Evolutionary conservation across 495 filamentous ascomycete genomes (phyloP), one percentile per base, ranked within the genome.

Genomic region (Penicillium simplicissimum): DNA sequence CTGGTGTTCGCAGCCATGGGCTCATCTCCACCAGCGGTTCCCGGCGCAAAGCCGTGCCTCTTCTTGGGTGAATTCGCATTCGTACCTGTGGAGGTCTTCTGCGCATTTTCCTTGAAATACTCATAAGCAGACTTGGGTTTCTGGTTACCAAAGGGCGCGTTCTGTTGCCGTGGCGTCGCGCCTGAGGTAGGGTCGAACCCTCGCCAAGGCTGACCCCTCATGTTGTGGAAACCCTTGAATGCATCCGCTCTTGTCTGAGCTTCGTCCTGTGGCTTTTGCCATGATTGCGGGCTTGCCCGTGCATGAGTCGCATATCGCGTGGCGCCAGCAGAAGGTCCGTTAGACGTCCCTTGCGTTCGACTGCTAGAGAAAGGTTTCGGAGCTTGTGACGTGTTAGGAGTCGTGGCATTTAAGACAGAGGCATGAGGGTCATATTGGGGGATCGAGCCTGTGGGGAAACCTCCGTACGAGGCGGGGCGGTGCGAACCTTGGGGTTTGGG

Each of bases 191-290:
- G 78, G 62, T 79, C 76, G 58, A 79, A 81, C 9, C 67, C 62
- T 11, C 73, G 69, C 77, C 77, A 81, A 47, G 60, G 62, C 42
- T 67, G 65, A 23, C 74, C 77, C 67, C 82, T 84, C 86, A 93
- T 89, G n/a, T 84, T 82, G 63, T 89, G 82, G 79, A 89, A 95
- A 3, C 87, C 89, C 40, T 84, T 78, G 71, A 82, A 86, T 17
- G 82, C 82, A 65, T 88, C 82, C 6, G 79, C 79, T 55, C 84
- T 76, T 15, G 82, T 81, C 17, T 87, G 75, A n/a, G 77, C 71
- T 40, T 83, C 81, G 40, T 86, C 79, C 36, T 82, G 82, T 52
- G 73, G 56, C 61, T 81, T 72, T 40, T 71, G 63, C 69, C 73
- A 77, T 61, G 75, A 72, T 42, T 73, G 72, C 2, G 76, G 71